Base-by-base conservation (phyloP, 2,329 filamentous ascomycete genomes). In the Colletotrichum scovillei region DNA sequence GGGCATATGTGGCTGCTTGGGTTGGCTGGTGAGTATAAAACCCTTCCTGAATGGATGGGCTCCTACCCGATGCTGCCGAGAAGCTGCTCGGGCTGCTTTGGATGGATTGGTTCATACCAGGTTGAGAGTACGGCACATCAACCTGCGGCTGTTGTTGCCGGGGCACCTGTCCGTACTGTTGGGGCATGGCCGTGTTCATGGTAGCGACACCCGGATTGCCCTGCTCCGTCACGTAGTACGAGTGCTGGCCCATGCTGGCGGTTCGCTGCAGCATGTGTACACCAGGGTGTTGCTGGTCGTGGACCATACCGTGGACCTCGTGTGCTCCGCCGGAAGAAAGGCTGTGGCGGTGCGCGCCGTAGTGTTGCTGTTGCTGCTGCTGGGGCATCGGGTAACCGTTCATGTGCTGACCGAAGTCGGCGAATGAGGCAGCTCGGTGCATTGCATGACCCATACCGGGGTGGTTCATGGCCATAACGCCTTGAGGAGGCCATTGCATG, bases 191-290 rank as follows among this genome's bases (percentile, higher is more conserved):
- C 12, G 88, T 86, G 80, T 88, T 90, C 86, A 92, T 88, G 14
- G 89, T 92, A 38, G 89, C 90, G 6, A 92, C 87, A 14, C 87
- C 89, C 11, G 90, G 89, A 76, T 91, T 91, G 78, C 85, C 87
- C 75, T 91, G 88, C 69, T 92, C 90, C 1, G 90, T 87, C 35
- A 92, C 85, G 76, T 91, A 92, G 78, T 87, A 90, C 6, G 81
- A 79, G 46, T 82, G 79, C 66, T 86, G 85, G 3, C 86, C 83
- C 77, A 88, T 82, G 78, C 84, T 86, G 5, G 85, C 77, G n/a
- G 85, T 83, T 66, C 87, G 84, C 75, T 88, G 87, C 60, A 88
- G 78, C 78, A 89, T 85, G 22, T 49, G 42, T 11, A 87, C 82
- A 30, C 80, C 80, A 4, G 83, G 78, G 62, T 88, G 86, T 63